A percentile compares a stretch with the other conserved stretches of the same genome.
Evolutionary conservation across 495 filamentous ascomycete genomes (phyloP).

Genomic region (Hypoxylon subgilvum): DNA sequence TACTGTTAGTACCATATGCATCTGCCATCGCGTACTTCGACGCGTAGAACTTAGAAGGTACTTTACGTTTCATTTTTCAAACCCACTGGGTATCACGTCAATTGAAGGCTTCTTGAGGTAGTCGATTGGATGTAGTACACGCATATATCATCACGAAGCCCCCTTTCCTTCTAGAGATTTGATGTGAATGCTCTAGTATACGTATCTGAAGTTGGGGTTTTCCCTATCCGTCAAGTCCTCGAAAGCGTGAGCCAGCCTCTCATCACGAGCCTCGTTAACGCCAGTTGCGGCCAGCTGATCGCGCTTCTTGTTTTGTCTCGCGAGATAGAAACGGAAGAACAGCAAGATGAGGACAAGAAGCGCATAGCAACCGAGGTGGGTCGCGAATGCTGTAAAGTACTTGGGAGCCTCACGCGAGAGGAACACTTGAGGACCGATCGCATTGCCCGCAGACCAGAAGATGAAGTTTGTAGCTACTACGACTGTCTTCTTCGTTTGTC

Average conservation of each 20-base stretch:
- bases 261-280: slow-evolving; percentile 48
- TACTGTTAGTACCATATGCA: no score
- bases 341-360: slow-evolving; percentile 54
- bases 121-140: no score
- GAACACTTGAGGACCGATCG: slow-evolving; percentile 62
- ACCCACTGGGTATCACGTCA: no score
- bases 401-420: slow-evolving; percentile 55
- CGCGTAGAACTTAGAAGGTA: no score
- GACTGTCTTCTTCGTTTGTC: slow-evolving; percentile 62
- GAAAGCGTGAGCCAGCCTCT: slow-evolving; percentile 56
- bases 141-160: no score
- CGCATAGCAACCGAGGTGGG: slow-evolving; percentile 61
- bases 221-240: slow-evolving; percentile 65
- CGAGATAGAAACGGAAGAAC: slow-evolving; percentile 56
- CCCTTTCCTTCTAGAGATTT: no score
- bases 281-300: slow-evolving; percentile 53
- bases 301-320: slow-evolving; percentile 53
- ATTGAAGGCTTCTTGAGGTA: no score
- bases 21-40: no score
- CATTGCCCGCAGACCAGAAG: slow-evolving; percentile 58
- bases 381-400: slow-evolving; percentile 62
- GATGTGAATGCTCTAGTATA: slow-evolving; percentile 39
- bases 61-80: no score
- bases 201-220: slow-evolving; percentile 63
- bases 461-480: slow-evolving; percentile 57